Evolutionary conservation across 225 moss, liverwort and hornwort genomes (phyloP).

Genomic region (Rhytidiadelphus loreus): DNA sequence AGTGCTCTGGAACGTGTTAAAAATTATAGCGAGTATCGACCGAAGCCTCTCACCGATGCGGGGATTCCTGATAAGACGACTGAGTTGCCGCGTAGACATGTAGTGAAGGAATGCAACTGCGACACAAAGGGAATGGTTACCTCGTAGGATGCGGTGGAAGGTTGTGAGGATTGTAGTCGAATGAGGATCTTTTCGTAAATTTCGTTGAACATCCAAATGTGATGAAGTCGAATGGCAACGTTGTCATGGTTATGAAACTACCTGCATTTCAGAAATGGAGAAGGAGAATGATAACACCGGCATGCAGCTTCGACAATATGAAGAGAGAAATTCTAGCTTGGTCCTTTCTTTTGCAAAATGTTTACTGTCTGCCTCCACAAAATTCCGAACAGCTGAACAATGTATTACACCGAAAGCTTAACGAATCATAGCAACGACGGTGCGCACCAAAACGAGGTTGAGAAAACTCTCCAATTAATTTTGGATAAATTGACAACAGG

Average conservation of each 20-base stretch:
- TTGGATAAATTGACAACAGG: neutral
- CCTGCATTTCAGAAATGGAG: neutral
- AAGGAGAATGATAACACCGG: neutral
- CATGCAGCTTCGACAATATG: neutral
- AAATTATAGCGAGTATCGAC: neutral
- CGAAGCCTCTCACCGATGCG: conserved; percentile 10
- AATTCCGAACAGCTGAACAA: neutral
- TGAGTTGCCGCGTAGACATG: neutral
- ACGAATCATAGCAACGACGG: neutral
- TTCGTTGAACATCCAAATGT: neutral
- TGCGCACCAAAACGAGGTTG: neutral
- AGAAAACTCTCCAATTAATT: neutral
- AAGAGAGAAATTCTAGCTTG: neutral
- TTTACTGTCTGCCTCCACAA: neutral
- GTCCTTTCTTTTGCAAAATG: neutral
- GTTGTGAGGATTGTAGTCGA: neutral
- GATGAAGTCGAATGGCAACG: neutral
- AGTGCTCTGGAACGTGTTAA: conserved; percentile 14
- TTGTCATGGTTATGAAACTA: neutral
- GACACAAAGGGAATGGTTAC: neutral
- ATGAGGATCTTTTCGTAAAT: neutral
- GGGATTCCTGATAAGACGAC: conserved; percentile 4
- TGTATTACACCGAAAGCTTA: neutral
- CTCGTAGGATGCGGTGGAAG: neutral
- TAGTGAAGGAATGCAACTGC: conserved; percentile 13